A percentile compares a stretch with the other conserved stretches of the same genome.
These are phyloP conservation scores for Polyporus arcularius DNA, from an alignment of 768 basidiomycete species.

Conservation along the genomic window DNA sequence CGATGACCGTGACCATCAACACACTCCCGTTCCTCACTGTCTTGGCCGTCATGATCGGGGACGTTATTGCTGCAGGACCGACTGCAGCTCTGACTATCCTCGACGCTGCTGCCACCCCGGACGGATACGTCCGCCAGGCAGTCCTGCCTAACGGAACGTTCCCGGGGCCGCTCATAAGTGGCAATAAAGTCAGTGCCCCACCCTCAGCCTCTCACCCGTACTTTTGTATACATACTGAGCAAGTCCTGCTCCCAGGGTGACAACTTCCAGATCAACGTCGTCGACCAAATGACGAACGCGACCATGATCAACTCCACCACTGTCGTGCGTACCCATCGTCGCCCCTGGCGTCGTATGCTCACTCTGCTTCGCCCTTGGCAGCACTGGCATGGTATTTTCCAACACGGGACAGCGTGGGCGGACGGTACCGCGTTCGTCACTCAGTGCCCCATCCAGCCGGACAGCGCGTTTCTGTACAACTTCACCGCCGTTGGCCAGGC, in stretches of 20 bases:
- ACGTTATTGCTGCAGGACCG: background rate
- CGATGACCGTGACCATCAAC: too few species aligned
- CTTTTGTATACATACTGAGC: too few species aligned
- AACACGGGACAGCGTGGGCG: slow-evolving; percentile 40
- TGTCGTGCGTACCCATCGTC: background rate
- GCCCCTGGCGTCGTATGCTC: too few species aligned
- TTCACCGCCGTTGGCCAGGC: slow-evolving; percentile 29
- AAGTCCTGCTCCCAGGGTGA: background rate
- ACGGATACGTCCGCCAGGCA: slow-evolving; percentile 10
- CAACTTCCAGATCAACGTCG: slow-evolving; percentile 10
- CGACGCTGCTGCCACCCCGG: slow-evolving; percentile 7
- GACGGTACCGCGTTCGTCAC: slow-evolving; percentile 49
- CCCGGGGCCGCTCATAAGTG: slow-evolving; percentile 15
- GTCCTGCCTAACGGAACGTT: slow-evolving; percentile 11
- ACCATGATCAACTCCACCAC: slow-evolving; percentile 10
- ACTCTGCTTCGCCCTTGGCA: background rate
- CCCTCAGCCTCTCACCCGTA: background rate
- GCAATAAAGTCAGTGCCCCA: slow-evolving; percentile 8
- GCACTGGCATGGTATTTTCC: slow-evolving; percentile 49
- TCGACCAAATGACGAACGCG: slow-evolving; percentile 3
- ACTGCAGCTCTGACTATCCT: slow-evolving; percentile 6
- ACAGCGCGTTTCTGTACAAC: slow-evolving; percentile 39
- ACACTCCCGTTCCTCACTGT: too few species aligned
- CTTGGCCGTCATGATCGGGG: too few species aligned
- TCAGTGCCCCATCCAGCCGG: slow-evolving; percentile 33